phyloP scores from a whole-genome alignment of 495 filamentous ascomycete species.

The Trichoderma gamsii region DNA sequence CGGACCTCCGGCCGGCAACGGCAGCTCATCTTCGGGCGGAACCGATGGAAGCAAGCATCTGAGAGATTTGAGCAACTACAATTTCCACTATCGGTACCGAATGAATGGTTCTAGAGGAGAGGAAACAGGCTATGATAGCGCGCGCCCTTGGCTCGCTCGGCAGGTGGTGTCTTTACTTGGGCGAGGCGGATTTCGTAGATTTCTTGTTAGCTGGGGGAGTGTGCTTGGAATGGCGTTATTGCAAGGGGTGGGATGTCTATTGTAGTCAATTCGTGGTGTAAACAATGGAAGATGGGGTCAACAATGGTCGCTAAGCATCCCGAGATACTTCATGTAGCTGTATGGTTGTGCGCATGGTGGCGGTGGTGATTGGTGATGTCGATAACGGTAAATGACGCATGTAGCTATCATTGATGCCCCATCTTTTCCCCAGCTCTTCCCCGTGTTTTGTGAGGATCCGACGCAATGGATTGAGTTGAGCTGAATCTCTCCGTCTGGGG shows the following conservation, averaged over 20 bases:
- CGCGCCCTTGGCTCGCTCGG: background rate
- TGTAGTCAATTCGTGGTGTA: background rate
- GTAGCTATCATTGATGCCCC: background rate
- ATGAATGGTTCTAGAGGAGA: too few species aligned
- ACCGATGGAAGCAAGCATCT: background rate
- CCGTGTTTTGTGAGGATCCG: background rate
- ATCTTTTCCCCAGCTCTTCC: conserved; percentile 5
- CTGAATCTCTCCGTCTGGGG: background rate
- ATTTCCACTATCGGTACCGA: too few species aligned
- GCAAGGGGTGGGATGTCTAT: background rate
- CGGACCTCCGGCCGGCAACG: background rate
- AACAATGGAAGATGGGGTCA: background rate
- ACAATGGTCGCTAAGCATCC: background rate
- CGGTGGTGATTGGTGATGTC: background rate
- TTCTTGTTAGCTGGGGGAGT: background rate
- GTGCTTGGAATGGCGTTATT: background rate
- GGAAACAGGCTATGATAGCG: too few species aligned
- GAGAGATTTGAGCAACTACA: too few species aligned
- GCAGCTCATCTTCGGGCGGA: background rate
- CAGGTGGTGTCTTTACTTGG: background rate
- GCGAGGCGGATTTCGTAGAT: background rate
- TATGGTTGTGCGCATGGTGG: background rate
- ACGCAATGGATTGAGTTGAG: background rate
- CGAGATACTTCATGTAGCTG: background rate
- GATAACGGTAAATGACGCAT: background rate